phyloP scores from a whole-genome alignment of 495 filamentous ascomycete genomes.

The Trichoderma asperelloides region DNA sequence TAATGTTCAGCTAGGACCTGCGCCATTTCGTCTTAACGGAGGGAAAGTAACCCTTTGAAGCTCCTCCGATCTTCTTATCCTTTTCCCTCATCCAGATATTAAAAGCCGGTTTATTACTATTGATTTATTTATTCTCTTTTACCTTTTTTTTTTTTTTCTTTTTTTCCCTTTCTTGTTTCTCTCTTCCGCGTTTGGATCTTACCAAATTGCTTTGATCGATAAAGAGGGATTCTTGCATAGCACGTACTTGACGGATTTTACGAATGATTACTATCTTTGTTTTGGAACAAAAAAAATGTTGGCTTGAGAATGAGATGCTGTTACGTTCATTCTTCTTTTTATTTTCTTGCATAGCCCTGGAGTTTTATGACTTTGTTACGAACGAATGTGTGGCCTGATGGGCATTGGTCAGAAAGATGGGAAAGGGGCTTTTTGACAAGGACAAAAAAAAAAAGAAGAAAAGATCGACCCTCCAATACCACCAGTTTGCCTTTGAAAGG shows the following conservation, averaged over 20 bases:
- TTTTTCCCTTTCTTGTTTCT: background rate
- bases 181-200: background rate
- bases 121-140: background rate
- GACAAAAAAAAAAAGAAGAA: too few species aligned
- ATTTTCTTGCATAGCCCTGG: slow-evolving; percentile 4
- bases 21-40: background rate
- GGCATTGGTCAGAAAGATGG: background rate
- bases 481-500: background rate
- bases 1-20: slow-evolving; percentile 11
- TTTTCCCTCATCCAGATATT: background rate
- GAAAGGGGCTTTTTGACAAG: too few species aligned
- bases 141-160: background rate
- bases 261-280: background rate
- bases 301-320: background rate
- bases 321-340: background rate
- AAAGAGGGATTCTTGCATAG: slow-evolving; percentile 5
- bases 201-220: background rate
- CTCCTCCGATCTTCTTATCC: background rate
- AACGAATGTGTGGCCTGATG: background rate
- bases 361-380: slow-evolving; percentile 1
- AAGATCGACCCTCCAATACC: background rate
- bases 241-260: background rate
- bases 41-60: background rate
- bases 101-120: background rate
- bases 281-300: background rate